phyloP scores from a whole-genome alignment of 306 rosid genomes.

The Glycine latifolia region DNA sequence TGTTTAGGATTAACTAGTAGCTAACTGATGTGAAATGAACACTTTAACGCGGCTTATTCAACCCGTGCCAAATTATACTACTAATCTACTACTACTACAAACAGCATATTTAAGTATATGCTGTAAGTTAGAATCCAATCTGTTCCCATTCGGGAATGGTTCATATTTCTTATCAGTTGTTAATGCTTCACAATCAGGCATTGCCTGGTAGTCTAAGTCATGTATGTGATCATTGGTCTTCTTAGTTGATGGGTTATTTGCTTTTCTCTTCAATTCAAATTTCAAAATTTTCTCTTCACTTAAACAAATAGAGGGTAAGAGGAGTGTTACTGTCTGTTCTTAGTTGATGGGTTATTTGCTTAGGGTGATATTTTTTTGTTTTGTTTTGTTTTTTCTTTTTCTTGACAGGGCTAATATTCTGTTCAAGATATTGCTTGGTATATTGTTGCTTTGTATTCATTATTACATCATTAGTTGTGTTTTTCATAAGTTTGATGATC shows the following conservation, averaged over 20 bases:
- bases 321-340: too few species aligned
- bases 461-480: neutral
- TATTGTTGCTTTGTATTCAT: too few species aligned
- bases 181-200: neutral
- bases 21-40: slow-evolving; percentile 18
- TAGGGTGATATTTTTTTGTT: too few species aligned
- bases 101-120: slow-evolving; percentile 27
- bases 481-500: neutral
- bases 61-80: too few species aligned
- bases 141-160: neutral
- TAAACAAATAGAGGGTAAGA: too few species aligned
- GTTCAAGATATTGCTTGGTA: too few species aligned
- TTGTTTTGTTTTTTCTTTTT: too few species aligned
- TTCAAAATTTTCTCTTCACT: too few species aligned
- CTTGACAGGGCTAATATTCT: too few species aligned
- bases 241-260: too few species aligned
- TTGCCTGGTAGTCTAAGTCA: slow-evolving; percentile 8
- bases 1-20: slow-evolving; percentile 37
- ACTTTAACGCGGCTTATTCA: slow-evolving; percentile 23
- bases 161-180: slow-evolving; percentile 8
- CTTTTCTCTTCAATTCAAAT: too few species aligned
- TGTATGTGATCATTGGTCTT: neutral
- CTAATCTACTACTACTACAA: neutral
- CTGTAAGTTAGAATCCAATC: slow-evolving; percentile 16
- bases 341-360: too few species aligned